These are phyloP conservation scores for Didymosphaeria variabile DNA, from an alignment of 2,329 filamentous ascomycete genomes.

Conservation along the genomic window DNA sequence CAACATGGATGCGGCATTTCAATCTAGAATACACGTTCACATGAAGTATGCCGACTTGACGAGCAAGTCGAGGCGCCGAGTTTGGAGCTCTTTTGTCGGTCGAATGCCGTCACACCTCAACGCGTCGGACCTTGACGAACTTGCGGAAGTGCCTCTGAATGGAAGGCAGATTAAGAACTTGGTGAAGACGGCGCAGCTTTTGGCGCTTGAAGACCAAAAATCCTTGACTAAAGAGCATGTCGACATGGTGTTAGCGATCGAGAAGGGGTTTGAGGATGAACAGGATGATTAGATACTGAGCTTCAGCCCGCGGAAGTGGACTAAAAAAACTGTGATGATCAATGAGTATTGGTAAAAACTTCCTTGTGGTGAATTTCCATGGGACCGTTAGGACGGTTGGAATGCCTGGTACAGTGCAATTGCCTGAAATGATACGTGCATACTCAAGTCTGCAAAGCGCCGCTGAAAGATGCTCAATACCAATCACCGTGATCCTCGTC, in stretches of 20 bases:
- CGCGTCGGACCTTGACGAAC: constrained; percentile 4
- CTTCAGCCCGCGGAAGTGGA: background rate
- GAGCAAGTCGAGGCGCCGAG: background rate
- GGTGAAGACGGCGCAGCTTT: constrained; percentile 12
- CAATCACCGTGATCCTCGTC: constrained; percentile 66
- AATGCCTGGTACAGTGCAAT: background rate
- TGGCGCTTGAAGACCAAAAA: background rate
- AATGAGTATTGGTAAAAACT: background rate
- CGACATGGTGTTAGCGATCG: constrained; percentile 6
- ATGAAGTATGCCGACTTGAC: constrained; percentile 1
- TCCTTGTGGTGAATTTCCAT: background rate
- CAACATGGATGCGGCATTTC: constrained; percentile 1
- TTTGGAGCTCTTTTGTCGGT: constrained; percentile 1
- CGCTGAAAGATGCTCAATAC: constrained; percentile 56
- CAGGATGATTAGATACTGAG: background rate
- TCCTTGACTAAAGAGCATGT: constrained; percentile 1
- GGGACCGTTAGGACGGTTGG: background rate
- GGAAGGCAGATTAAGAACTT: constrained; percentile 59
- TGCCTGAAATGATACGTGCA: background rate
- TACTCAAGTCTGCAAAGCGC: background rate
- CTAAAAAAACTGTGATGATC: background rate
- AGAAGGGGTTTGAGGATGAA: constrained; percentile 7
- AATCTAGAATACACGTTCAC: constrained; percentile 7
- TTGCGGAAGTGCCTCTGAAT: constrained; percentile 45
- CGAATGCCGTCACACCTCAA: background rate